Conservation (phyloP, 192 early-diverging fungal genomes). For the Coemansia aciculifera region DNA sequence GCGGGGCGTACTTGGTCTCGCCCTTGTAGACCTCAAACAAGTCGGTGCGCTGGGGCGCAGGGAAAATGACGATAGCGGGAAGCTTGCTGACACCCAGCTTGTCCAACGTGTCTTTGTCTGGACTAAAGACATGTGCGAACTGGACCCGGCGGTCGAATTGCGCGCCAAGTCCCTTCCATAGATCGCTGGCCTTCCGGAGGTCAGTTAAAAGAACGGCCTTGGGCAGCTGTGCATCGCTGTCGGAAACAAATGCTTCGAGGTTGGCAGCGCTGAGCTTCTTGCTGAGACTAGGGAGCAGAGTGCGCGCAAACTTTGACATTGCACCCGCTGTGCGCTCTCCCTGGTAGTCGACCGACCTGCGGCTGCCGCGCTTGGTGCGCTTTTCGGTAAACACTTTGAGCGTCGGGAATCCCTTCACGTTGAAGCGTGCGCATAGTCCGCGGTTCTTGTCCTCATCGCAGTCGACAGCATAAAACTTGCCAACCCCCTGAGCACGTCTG, state of each 20-base stretch:
- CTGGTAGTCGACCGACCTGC: constrained; percentile 69
- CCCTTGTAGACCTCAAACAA: constrained; percentile 61
- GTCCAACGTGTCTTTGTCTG: constrained; percentile 55
- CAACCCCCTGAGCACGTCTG: constrained; percentile 77
- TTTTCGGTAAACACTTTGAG: constrained; percentile 83
- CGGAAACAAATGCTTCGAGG: constrained; percentile 60
- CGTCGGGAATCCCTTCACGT: constrained; percentile 92
- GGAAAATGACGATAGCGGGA: constrained; percentile 71
- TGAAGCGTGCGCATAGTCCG: constrained; percentile 73
- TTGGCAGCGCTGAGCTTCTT: constrained; percentile 17
- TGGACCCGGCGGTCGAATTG: constrained; percentile 68
- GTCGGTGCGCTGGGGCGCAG: constrained; percentile 43
- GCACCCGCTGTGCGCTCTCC: constrained; percentile 81
- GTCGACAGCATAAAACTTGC: constrained; percentile 84
- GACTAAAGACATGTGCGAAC: constrained; percentile 70
- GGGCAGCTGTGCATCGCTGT: constrained; percentile 40
- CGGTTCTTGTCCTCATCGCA: constrained; percentile 85
- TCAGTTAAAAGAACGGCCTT: constrained; percentile 80
- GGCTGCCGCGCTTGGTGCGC: constrained; percentile 60
- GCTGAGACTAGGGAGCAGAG: constrained; percentile 61
- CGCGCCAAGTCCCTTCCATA: constrained; percentile 85
- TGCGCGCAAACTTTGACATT: constrained; percentile 74
- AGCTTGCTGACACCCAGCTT: constrained; percentile 61
- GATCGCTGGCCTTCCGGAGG: constrained; percentile 71
- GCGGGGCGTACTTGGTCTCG: constrained; percentile 65